Conservation (phyloP, 345 rosid genomes). For the Lenwebbia sp. region DNA sequence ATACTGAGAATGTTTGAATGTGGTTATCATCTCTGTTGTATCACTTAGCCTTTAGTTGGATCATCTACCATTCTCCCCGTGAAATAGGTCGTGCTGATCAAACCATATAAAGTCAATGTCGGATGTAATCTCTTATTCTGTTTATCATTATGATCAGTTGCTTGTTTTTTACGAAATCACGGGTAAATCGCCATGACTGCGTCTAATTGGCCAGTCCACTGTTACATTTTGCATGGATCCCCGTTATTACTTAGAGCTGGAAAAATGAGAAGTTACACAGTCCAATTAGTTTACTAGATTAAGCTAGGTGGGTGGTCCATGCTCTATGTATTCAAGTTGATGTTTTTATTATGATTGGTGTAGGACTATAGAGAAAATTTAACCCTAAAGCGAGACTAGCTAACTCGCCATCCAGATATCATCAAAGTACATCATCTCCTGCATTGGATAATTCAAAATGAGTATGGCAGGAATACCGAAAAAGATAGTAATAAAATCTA, state of each 20-base stretch:
- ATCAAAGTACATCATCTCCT: neutral
- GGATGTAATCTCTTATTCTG: neutral
- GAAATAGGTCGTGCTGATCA: accelerated
- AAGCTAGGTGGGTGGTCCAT: neutral
- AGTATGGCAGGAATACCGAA: neutral
- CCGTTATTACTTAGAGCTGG: neutral
- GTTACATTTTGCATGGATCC: neutral
- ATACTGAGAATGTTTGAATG: accelerated
- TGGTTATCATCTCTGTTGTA: neutral
- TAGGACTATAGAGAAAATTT: too few species aligned
- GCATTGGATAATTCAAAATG: neutral
- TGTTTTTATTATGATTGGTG: neutral
- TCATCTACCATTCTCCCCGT: neutral
- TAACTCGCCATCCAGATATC: neutral
- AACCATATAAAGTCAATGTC: neutral
- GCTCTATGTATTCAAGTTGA: neutral
- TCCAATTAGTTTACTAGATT: neutral
- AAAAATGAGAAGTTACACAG: neutral
- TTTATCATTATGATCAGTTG: neutral
- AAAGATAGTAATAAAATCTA: neutral
- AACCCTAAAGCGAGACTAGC: neutral
- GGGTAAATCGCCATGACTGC: neutral
- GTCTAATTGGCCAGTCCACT: neutral
- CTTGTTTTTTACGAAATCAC: neutral
- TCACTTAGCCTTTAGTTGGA: neutral